phyloP scores from a whole-genome alignment of 2,329 filamentous ascomycete genomes.

The Hirsutella rhossiliensis region DNA sequence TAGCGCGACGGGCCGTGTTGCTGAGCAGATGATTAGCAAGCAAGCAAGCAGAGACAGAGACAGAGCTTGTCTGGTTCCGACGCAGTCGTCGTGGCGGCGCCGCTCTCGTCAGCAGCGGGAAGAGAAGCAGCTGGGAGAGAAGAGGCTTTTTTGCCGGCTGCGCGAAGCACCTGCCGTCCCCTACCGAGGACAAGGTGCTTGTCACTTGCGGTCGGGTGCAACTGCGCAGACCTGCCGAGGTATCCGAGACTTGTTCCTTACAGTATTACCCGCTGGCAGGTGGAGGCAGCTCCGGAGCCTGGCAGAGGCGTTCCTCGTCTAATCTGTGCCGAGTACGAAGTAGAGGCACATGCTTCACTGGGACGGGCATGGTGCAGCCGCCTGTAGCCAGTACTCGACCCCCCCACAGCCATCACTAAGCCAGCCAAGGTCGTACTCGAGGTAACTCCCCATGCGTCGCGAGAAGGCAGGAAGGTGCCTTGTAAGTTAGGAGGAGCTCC shows the following conservation, averaged over 20 bases:
- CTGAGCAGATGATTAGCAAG: conserved; percentile 2
- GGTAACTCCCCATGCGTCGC: neutral
- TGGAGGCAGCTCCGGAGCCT: too few relatives aligned
- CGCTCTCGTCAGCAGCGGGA: conserved; percentile 1
- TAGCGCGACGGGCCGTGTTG: neutral
- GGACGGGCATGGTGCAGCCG: neutral
- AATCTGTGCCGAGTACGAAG: too few relatives aligned
- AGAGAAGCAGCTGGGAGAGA: neutral
- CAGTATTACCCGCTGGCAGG: too few relatives aligned
- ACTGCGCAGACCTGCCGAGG: too few relatives aligned
- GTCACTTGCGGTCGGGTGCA: too few relatives aligned
- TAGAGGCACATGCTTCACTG: too few relatives aligned
- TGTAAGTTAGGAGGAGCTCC: neutral
- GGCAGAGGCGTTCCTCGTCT: too few relatives aligned
- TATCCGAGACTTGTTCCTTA: too few relatives aligned
- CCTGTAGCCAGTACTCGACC: neutral
- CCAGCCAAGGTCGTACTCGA: neutral
- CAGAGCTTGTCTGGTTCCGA: neutral
- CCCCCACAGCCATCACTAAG: neutral
- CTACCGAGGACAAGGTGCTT: too few relatives aligned
- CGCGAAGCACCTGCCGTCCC: too few relatives aligned
- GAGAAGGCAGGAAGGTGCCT: neutral
- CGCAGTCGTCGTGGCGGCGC: neutral
- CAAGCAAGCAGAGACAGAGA: conserved; percentile 1
- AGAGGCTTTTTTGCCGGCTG: neutral